A percentile compares a stretch with the other conserved stretches of the same genome.
Conservation (phyloP, 148 eudicot genomes). For the Diospyros kaki region DNA sequence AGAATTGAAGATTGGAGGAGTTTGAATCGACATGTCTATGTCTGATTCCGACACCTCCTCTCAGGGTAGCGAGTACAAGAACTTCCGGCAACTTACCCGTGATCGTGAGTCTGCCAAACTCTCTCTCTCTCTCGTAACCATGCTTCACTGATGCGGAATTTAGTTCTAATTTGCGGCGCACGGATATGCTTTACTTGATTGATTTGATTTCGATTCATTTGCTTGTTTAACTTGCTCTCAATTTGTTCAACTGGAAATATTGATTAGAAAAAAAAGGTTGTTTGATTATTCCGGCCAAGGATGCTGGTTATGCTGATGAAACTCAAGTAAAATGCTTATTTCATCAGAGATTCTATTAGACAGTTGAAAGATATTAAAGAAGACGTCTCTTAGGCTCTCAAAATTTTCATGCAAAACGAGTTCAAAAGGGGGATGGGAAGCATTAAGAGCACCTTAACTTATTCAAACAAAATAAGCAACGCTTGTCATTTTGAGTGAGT, state of each 20-base stretch:
- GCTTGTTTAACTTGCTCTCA: background rate
- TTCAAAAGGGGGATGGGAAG: background rate
- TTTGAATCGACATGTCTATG: constrained; percentile 53
- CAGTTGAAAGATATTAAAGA: background rate
- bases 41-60: constrained; percentile 80
- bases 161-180: too few relatives aligned
- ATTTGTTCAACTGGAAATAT: background rate
- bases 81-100: constrained; percentile 68
- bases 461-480: background rate
- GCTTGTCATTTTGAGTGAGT: background rate
- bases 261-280: too few relatives aligned
- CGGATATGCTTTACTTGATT: too few relatives aligned
- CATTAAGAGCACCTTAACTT: background rate
- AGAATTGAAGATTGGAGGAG: background rate
- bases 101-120: constrained; percentile 50
- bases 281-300: background rate
- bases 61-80: constrained; percentile 52
- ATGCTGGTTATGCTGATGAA: too few relatives aligned
- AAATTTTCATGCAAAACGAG: background rate
- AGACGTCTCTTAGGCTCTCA: background rate
- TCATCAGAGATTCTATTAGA: too few relatives aligned
- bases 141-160: background rate
- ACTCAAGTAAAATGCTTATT: too few relatives aligned
- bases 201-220: background rate
- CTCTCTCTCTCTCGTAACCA: background rate